Base-by-base conservation (phyloP, 2,329 filamentous ascomycete genomes). In the Nigrospora oryzae region DNA sequence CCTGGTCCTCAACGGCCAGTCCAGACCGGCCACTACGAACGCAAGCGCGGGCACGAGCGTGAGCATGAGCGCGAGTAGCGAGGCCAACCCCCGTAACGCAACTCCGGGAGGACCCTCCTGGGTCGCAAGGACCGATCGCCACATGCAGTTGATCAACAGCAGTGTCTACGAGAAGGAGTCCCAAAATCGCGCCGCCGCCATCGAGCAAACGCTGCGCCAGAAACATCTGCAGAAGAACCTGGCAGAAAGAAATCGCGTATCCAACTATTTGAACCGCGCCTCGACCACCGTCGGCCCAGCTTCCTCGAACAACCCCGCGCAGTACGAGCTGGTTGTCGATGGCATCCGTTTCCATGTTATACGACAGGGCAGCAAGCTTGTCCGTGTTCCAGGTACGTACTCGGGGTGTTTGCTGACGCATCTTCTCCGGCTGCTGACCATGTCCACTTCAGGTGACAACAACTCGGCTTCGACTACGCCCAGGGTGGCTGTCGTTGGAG, bases 131-230 rank as follows among this genome's bases (percentile, higher is more conserved):
- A 83, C 73, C 41, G 86, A 86, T 60, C 83, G 84, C 41, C 86
- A 90, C 59, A 77, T 86, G 59, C 87, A 94, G 62, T 69, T 94
- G 36, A 93, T 94, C 64, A 94, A 91, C 59, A 79, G 83, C 16
- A 78, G 79, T 14, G 77, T 91, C 1, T 93, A 84, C 60, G 82
- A 89, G 51, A 84, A 87, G 60, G 82, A 88, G 48, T 73, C 75
- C 11, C 78, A 86, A 58, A 76, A 77, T 30, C 78, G 86, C 38
- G 69, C 77, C 11, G 83, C 80, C 56, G 84, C 84, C 11, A 85
- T 90, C 37, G 84, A 88, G 51, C 77, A 86, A 55, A 86, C 81
- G 2, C 72, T 77, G 13, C 70, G 74, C 49, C 73, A 77, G 45
- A 81, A 77, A 52, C 65, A 79, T 39, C 68, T 69, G 16, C 64